Base-by-base conservation (phyloP, 208 protist species). In the Wallacemonas sp. region DNA sequence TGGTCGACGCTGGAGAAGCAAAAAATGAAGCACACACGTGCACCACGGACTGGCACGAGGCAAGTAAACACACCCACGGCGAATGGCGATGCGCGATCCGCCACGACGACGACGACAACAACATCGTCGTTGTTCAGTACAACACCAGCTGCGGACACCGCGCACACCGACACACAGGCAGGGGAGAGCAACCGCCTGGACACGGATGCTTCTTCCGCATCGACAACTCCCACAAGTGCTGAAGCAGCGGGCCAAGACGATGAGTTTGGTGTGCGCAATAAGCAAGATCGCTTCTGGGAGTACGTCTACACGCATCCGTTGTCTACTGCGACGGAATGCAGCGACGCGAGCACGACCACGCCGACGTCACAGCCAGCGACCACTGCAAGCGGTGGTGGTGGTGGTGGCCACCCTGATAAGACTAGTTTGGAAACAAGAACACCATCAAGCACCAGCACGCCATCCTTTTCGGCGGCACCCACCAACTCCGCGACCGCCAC, bases 1-100 rank as follows among this genome's bases (percentile, higher is more conserved):
- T 63, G 56, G 49, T 49, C 46, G 55, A 33, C 26, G 51, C 34
- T 55, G 1, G 56, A 68, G 36, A 27, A 58, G 38, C 21, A 49
- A 42, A 68, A 67, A 33, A 26, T 53, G 4, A 8, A 22, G 15
- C 28, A 17, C 15, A 3, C 31, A 39, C n/a, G 49, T 31, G 41
- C 36, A 19, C 49, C 4, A 58, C 24, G 41, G 21, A 38, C 22
- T 30, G 41, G 30, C 21, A 19, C n/a, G 44, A 9, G 9, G 19
- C 33, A 4, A 62, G 56, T 21, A 62, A 30, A 11, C 12, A 19
- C 33, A 5, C 26, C 17, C 45, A 45, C 14, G 34, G 8, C 39
- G 30, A 31, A 26, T 8, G n/a, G 14, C n/a, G 42, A 12, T 12
- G n/a, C 24, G 42, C 9, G n/a, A 21, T 24, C n/a, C 11, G 1